These are phyloP conservation scores for Babesia ovata DNA, from an alignment of 169 alveolate genomes.

Conservation along the genomic window DNA sequence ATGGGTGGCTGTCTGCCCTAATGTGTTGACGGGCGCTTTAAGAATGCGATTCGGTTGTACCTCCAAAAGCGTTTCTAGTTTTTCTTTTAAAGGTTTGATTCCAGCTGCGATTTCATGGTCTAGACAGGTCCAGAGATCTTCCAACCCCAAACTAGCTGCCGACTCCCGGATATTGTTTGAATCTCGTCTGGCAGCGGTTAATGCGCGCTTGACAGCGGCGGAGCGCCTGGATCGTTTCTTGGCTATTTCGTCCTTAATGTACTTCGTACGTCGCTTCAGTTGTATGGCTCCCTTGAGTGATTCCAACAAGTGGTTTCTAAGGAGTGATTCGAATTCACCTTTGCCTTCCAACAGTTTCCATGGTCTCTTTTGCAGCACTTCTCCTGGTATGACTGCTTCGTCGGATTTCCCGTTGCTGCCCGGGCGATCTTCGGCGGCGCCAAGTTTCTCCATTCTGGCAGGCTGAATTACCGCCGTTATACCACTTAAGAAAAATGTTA, in stretches of 20 bases:
- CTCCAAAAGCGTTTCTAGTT: background rate
- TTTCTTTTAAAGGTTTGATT: conserved; percentile 6
- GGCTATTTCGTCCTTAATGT: conserved; percentile 35
- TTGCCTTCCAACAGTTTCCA: conserved; percentile 47
- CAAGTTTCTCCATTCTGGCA: background rate
- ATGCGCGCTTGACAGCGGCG: conserved; percentile 62
- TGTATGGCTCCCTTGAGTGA: conserved; percentile 31
- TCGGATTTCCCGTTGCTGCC: background rate
- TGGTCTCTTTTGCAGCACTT: conserved; percentile 37
- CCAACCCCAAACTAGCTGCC: conserved; percentile 30
- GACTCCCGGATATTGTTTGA: conserved; percentile 37
- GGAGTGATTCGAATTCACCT: conserved; percentile 18
- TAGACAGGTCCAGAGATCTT: conserved; percentile 55
- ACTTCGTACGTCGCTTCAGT: conserved; percentile 19
- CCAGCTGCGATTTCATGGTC: conserved; percentile 26
- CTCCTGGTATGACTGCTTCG: conserved; percentile 9
- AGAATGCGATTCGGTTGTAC: conserved; percentile 16
- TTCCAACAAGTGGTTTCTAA: conserved; percentile 25
- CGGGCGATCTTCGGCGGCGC: background rate
- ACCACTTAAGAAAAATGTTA: background rate
- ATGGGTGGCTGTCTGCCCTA: background rate
- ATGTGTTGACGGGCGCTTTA: background rate
- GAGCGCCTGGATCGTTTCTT: conserved; percentile 53
- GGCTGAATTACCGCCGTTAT: no score
- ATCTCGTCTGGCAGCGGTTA: conserved; percentile 36